Percentiles rank a stretch among this genome's conserved stretches.
These are phyloP conservation scores for Leccinum longicurvipes DNA, from an alignment of 768 basidiomycete genomes.

Conservation along the genomic window DNA sequence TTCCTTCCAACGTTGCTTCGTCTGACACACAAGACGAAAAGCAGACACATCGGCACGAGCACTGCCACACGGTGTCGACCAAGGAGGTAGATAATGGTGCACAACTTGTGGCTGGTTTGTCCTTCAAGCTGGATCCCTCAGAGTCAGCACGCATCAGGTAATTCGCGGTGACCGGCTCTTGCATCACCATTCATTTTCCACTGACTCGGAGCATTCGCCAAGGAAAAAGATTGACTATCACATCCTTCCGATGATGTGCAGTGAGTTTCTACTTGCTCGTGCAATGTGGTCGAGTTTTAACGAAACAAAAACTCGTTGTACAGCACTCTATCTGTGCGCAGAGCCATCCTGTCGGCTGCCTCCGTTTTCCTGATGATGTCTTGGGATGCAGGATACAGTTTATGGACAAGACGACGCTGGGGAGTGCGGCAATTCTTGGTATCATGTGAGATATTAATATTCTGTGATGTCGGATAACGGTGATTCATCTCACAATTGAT, in stretches of 20 bases:
- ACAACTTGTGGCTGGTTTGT: slow-evolving; percentile 46
- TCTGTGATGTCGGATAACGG: background rate
- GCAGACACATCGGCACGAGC: background rate
- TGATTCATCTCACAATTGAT: background rate
- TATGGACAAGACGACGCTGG: slow-evolving; percentile 75
- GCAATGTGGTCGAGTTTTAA: background rate
- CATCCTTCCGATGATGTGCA: no score
- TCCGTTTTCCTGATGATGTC: background rate
- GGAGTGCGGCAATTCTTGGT: slow-evolving; percentile 64
- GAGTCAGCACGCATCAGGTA: slow-evolving; percentile 35
- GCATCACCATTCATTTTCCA: background rate
- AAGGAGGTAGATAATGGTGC: slow-evolving; percentile 62
- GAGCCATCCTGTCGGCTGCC: background rate
- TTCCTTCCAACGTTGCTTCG: slow-evolving; percentile 9
- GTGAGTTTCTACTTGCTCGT: slow-evolving; percentile 36
- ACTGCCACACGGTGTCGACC: slow-evolving; percentile 30
- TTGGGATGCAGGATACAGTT: slow-evolving; percentile 56
- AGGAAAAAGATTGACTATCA: slow-evolving; percentile 65
- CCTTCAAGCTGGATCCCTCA: slow-evolving; percentile 43
- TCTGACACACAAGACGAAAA: slow-evolving; percentile 15
- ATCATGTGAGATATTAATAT: slow-evolving; percentile 54
- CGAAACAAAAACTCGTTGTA: background rate
- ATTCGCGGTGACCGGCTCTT: background rate
- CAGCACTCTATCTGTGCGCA: slow-evolving; percentile 54
- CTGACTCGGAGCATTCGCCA: background rate